Evolutionary conservation across 192 early-diverging fungal genomes (phyloP).

Genomic region (Chytriomyces sp.): DNA sequence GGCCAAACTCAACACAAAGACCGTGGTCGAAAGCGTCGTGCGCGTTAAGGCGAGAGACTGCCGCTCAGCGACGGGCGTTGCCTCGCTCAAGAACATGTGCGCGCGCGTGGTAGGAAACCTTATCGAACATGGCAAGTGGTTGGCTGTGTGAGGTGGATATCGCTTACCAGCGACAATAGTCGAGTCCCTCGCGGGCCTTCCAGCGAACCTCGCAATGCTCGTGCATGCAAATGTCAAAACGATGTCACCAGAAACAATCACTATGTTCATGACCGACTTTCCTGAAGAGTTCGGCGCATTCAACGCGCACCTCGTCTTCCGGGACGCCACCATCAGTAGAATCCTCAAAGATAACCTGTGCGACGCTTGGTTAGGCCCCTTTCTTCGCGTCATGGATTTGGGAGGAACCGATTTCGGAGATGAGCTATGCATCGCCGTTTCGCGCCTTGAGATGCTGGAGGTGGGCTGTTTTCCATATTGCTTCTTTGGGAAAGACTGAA

Average conservation of each 20-base stretch:
- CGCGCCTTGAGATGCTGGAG: conserved; percentile 5
- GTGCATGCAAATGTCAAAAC: neutral
- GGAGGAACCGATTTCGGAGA: conserved; percentile 3
- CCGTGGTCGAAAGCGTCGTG: neutral
- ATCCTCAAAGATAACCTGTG: neutral
- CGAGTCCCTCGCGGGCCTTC: conserved; percentile 1
- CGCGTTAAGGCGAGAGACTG: neutral
- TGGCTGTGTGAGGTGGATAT: too few relatives aligned
- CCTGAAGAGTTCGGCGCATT: conserved; percentile 3
- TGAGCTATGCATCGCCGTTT: neutral
- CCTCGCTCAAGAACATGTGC: neutral
- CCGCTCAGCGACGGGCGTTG: neutral
- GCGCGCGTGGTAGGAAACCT: neutral
- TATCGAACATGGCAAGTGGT: neutral
- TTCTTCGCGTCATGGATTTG: conserved; percentile 8
- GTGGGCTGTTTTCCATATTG: neutral
- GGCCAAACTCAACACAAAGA: neutral
- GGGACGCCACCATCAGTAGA: neutral
- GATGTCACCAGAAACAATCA: neutral
- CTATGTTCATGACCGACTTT: neutral
- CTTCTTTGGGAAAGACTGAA: neutral
- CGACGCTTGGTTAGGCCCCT: conserved; percentile 5
- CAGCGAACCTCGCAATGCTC: neutral
- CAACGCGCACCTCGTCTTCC: conserved; percentile 5
- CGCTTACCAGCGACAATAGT: neutral